A percentile compares a stretch with the other conserved stretches of the same genome.
phyloP scores from a whole-genome alignment of 2,329 filamentous ascomycete species.

The Epichloe uncinata region DNA sequence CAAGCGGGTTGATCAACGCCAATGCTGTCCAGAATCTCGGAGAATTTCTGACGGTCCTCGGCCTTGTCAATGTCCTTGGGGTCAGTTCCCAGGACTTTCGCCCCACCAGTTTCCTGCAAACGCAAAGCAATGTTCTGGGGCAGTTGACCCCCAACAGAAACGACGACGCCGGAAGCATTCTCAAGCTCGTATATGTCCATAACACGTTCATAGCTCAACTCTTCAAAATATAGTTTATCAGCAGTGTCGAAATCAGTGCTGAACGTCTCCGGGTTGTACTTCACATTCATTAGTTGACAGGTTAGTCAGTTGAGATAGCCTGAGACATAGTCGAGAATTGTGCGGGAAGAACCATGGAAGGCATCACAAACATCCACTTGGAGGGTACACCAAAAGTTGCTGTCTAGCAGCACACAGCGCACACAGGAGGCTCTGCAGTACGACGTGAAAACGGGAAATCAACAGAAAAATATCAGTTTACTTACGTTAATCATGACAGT shows the following conservation, averaged over 20 bases:
- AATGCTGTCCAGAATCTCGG: conserved; percentile 90
- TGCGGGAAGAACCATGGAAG: too few species aligned
- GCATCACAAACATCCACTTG: too few species aligned
- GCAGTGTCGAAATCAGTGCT: conserved; percentile 78
- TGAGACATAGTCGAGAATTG: too few species aligned
- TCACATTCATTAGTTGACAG: conserved; percentile 2
- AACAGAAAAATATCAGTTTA: conserved; percentile 1
- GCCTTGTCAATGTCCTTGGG: conserved; percentile 94
- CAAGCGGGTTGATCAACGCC: conserved; percentile 94
- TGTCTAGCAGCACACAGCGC: neutral
- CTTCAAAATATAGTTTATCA: conserved; percentile 92
- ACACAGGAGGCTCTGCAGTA: too few species aligned
- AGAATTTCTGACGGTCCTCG: conserved; percentile 97
- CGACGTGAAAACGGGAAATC: neutral
- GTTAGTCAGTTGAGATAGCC: neutral
- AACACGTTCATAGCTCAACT: conserved; percentile 90
- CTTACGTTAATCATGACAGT: conserved; percentile 89
- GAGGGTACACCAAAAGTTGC: too few species aligned
- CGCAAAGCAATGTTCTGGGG: conserved; percentile 95
- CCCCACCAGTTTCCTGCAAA: conserved; percentile 80
- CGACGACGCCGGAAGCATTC: conserved; percentile 70
- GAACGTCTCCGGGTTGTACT: conserved; percentile 69
- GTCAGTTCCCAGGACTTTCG: conserved; percentile 84
- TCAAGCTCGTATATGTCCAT: conserved; percentile 99
- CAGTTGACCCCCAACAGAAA: conserved; percentile 94